A percentile compares a stretch with the other conserved stretches of the same genome.
These are phyloP conservation scores for Rugonectria rugulosa DNA, from an alignment of 2,329 filamentous ascomycete genomes.

Conservation along the genomic window DNA sequence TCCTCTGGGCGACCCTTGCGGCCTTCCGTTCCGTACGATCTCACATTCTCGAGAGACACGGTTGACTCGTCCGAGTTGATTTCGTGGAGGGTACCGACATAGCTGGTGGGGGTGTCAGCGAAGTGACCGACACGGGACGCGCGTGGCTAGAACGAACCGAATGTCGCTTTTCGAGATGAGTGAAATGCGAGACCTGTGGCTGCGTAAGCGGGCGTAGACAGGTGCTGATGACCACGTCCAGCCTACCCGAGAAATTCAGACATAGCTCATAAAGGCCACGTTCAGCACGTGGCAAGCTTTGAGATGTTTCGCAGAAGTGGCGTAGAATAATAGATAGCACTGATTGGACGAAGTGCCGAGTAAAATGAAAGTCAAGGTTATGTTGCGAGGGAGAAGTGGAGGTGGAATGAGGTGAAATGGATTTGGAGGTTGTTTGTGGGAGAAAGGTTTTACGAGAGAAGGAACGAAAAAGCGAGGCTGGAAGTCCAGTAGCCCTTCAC, in stretches of 20 bases:
- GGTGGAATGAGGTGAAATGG: constrained; percentile 32
- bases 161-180: constrained; percentile 98
- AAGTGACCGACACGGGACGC: constrained; percentile 16
- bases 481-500: constrained; percentile 36
- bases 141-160: constrained; percentile 67
- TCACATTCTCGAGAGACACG: constrained; percentile 95
- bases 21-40: constrained; percentile 92
- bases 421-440: constrained; percentile 38
- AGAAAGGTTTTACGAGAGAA: constrained; percentile 46
- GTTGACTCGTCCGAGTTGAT: constrained; percentile 98
- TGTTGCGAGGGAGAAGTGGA: constrained; percentile 28
- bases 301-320: constrained; percentile 31
- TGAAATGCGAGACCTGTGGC: constrained; percentile 83
- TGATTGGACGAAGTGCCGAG: constrained; percentile 24
- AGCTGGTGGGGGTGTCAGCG: constrained; percentile 65
- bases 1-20: constrained; percentile 80
- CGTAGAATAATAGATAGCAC: constrained; percentile 30
- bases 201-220: constrained; percentile 44
- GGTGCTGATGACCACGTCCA: constrained; percentile 35
- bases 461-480: constrained; percentile 42
- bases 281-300: constrained; percentile 51
- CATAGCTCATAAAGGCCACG: constrained; percentile 55
- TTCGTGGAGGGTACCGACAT: constrained; percentile 93
- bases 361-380: constrained; percentile 25
- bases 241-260: constrained; percentile 68